These are phyloP conservation scores for Moricandia arvensis DNA, from an alignment of 345 rosid species.

Conservation along the genomic window DNA sequence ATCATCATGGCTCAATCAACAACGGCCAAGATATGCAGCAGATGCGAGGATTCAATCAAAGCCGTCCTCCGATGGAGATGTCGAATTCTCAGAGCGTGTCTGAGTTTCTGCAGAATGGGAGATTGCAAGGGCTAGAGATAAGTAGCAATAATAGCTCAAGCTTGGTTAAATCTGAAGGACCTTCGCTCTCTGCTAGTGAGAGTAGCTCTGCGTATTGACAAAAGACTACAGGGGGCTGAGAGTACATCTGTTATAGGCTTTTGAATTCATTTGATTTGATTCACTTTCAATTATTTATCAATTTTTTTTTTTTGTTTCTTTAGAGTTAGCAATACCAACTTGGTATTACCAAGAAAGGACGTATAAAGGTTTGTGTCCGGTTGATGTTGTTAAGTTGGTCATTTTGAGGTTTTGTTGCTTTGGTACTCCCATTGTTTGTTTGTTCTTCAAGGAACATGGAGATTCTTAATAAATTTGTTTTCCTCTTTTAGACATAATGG, in stretches of 20 bases:
- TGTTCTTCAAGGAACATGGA: slow-evolving; percentile 31
- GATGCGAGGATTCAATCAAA: slow-evolving; percentile 34
- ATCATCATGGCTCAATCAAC: slow-evolving; percentile 14
- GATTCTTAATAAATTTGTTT: slow-evolving; percentile 13
- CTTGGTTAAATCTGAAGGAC: slow-evolving; percentile 60
- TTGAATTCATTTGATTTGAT: slow-evolving; percentile 1
- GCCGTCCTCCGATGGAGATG: slow-evolving; percentile 28
- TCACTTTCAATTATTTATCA: slow-evolving; percentile 7
- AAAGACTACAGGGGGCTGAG: background rate
- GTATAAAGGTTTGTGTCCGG: background rate
- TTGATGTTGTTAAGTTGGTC: background rate
- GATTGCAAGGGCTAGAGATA: slow-evolving; percentile 60
- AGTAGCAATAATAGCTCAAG: slow-evolving; percentile 42
- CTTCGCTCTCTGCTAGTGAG: slow-evolving; percentile 62
- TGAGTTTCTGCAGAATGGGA: slow-evolving; percentile 45
- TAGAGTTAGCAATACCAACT: background rate
- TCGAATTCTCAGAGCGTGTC: slow-evolving; percentile 34
- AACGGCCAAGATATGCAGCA: slow-evolving; percentile 39
- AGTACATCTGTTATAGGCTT: slow-evolving; percentile 23
- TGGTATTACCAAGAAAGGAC: no score
- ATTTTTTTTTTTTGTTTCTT: background rate
- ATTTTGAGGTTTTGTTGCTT: slow-evolving; percentile 4
- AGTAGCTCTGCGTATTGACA: slow-evolving; percentile 61
- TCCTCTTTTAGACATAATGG: background rate
- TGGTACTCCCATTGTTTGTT: slow-evolving; percentile 12